A percentile compares a stretch with the other conserved stretches of the same genome.
phyloP scores from a whole-genome alignment of 192 early-diverging fungal genomes.

The Lobosporangium transversale region DNA sequence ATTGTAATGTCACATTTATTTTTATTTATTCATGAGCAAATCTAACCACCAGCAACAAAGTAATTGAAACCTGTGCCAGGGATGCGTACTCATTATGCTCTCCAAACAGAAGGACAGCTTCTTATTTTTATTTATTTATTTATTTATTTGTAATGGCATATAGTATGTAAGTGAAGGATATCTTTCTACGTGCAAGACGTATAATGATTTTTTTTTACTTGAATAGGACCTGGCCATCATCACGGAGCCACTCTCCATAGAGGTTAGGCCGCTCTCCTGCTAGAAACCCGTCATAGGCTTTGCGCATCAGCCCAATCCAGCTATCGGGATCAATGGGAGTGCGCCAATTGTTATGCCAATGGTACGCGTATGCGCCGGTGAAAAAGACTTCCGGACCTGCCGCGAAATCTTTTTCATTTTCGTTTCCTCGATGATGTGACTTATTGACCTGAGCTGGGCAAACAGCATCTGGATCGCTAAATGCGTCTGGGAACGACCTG shows the following conservation, averaged over 20 bases:
- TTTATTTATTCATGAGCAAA: no score
- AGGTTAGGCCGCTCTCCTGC: conserved; percentile 38
- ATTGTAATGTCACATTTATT: no score
- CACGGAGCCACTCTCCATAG: conserved; percentile 51
- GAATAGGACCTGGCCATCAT: not conserved
- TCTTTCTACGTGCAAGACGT: no score
- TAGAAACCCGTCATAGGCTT: conserved; percentile 44
- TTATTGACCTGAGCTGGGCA: conserved; percentile 13
- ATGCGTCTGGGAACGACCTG: conserved; percentile 31
- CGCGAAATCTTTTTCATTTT: not conserved
- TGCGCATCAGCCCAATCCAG: conserved; percentile 48
- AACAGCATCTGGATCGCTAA: conserved; percentile 10
- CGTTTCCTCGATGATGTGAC: not conserved
- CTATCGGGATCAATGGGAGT: conserved; percentile 19
- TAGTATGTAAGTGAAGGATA: no score
- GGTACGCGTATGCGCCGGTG: conserved; percentile 46
- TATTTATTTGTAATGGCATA: no score
- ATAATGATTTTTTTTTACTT: no score
- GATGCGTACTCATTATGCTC: no score
- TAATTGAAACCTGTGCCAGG: no score
- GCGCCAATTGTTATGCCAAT: conserved; percentile 55
- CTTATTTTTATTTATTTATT: no score
- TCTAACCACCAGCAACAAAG: no score
- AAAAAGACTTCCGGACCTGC: conserved; percentile 48
- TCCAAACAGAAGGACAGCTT: no score